These are phyloP conservation scores for Diutina mesorugosa DNA, from an alignment of 1,139 yeast species.

Conservation along the genomic window DNA sequence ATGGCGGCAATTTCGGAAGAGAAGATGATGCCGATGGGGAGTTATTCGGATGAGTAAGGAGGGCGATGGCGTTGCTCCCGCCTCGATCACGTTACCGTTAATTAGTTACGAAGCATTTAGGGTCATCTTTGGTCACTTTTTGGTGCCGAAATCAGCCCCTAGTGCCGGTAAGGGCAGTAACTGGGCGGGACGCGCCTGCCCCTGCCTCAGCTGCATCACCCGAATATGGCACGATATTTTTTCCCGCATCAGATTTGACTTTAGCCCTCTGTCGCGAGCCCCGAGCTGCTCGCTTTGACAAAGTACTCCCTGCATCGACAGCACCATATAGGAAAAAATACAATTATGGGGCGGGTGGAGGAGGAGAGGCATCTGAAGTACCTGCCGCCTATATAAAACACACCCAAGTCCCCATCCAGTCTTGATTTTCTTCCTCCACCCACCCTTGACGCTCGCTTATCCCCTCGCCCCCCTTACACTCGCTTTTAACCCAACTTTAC, in stretches of 20 bases:
- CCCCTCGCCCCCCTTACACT: background rate
- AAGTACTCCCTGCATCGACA: background rate
- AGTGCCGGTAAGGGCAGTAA: background rate
- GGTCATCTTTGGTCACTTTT: background rate
- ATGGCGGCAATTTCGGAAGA: background rate
- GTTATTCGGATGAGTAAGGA: background rate
- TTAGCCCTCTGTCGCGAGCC: background rate
- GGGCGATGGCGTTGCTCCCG: background rate
- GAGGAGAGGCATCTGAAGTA: background rate
- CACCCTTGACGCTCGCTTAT: conserved; percentile 2
- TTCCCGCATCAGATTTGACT: background rate
- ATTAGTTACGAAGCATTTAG: background rate
- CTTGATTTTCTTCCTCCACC: background rate
- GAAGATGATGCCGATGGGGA: background rate
- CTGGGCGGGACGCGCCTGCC: background rate
- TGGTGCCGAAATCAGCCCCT: background rate
- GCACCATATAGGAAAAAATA: background rate
- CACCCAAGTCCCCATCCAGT: background rate
- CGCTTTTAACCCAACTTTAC: background rate
- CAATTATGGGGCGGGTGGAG: background rate
- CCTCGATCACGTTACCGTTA: background rate
- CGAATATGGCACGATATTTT: background rate
- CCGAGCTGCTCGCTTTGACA: background rate
- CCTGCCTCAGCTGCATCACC: background rate
- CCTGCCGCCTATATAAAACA: background rate